A percentile compares a stretch with the other conserved stretches of the same genome.
These are phyloP conservation scores for Stropharia rugosoannulata DNA, from an alignment of 768 basidiomycete genomes.

Conservation along the genomic window DNA sequence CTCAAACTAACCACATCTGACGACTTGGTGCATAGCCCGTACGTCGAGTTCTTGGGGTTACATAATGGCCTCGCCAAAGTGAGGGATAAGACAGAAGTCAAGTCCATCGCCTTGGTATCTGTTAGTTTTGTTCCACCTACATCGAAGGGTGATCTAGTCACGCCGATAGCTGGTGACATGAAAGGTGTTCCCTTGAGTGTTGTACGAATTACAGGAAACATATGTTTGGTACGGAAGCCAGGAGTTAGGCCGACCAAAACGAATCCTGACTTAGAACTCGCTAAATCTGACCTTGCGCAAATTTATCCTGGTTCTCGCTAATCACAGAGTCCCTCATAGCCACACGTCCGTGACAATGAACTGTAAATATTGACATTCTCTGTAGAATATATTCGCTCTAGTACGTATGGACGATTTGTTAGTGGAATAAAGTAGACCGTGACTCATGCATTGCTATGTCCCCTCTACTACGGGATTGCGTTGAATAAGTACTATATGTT, in stretches of 20 bases:
- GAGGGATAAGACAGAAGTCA: background rate
- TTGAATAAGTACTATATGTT: too few relatives aligned
- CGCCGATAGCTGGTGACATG: background rate
- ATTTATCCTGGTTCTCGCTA: background rate
- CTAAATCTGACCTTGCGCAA: background rate
- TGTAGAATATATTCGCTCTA: too few relatives aligned
- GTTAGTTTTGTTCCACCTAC: background rate
- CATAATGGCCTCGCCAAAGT: background rate
- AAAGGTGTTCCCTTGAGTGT: background rate
- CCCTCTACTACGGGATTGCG: too few relatives aligned
- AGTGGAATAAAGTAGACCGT: too few relatives aligned
- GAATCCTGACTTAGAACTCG: background rate
- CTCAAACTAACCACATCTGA: too few relatives aligned
- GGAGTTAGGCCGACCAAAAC: background rate
- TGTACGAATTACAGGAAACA: background rate
- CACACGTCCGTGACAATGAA: too few relatives aligned
- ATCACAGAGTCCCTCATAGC: too few relatives aligned
- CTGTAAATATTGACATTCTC: too few relatives aligned
- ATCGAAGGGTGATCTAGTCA: background rate
- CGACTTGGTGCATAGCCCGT: too few relatives aligned
- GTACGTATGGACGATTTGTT: too few relatives aligned
- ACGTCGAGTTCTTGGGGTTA: background rate
- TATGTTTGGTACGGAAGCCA: background rate
- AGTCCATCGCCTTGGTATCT: background rate
- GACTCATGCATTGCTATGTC: too few relatives aligned